Percentiles rank a stretch among this genome's conserved stretches.
Evolutionary conservation across 306 rosid genomes (phyloP).

Genomic region (Cucurbita argyrosperma): DNA sequence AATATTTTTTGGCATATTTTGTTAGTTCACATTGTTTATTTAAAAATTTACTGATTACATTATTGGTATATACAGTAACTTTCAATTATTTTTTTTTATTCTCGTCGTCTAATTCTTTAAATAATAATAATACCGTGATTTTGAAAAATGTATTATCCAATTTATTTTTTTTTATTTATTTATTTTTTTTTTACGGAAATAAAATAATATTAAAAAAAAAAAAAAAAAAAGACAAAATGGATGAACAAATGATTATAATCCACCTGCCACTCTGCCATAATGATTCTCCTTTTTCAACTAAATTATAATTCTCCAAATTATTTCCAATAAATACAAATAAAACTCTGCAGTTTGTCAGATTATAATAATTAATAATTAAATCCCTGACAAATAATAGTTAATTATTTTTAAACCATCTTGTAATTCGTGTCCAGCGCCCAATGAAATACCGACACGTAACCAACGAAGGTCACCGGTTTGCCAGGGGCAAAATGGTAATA

Average conservation of each 20-base stretch:
- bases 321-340: not conserved
- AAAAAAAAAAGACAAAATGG: not conserved
- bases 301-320: not conserved
- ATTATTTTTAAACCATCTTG: not conserved
- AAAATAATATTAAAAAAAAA: not conserved
- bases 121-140: not conserved
- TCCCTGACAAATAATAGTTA: not conserved
- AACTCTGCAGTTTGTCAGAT: not conserved
- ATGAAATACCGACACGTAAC: not conserved
- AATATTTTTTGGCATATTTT: no score
- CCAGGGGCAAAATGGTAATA: not conserved
- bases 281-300: slow-evolving; percentile 4
- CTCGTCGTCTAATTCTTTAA: no score
- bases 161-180: not conserved
- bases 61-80: no score
- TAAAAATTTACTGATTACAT: no score
- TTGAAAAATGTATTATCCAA: not conserved
- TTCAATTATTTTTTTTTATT: no score
- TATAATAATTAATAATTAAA: not conserved
- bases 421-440: not conserved
- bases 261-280: not conserved
- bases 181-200: not conserved
- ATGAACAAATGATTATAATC: not conserved
- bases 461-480: not conserved
- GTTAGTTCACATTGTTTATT: no score